Evolutionary conservation across 2,329 filamentous ascomycete species (phyloP).

Genomic region (Harringtonia lauricola): DNA sequence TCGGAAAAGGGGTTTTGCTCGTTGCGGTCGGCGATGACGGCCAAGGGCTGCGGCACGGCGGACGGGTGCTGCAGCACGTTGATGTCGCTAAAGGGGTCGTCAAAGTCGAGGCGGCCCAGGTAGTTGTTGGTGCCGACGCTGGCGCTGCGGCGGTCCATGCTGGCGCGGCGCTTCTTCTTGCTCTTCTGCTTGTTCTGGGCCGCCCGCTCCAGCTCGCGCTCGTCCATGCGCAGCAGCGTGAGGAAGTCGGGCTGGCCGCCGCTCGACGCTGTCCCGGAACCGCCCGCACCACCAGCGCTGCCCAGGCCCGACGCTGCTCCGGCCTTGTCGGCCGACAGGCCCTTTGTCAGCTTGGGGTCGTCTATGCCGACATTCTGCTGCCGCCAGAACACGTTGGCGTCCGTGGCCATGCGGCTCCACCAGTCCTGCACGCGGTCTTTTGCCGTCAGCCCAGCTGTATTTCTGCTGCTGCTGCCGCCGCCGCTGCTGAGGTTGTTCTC

Average conservation of each 20-base stretch:
- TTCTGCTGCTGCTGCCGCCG: slow-evolving; percentile 14
- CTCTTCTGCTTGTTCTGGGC: slow-evolving; percentile 23
- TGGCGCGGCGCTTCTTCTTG: slow-evolving; percentile 9
- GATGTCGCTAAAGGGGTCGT: slow-evolving; percentile 38
- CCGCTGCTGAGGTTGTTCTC: slow-evolving; percentile 13
- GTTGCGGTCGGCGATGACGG: no score
- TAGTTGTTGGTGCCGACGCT: slow-evolving; percentile 5
- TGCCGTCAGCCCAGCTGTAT: slow-evolving; percentile 13
- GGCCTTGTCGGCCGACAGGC: not conserved
- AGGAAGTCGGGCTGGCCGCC: slow-evolving; percentile 29
- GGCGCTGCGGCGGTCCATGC: slow-evolving; percentile 8
- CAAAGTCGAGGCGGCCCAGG: slow-evolving; percentile 14
- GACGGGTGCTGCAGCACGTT: slow-evolving; percentile 28
- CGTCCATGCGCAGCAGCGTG: slow-evolving; percentile 30
- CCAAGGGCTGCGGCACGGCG: slow-evolving; percentile 25
- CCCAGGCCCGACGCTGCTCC: not conserved
- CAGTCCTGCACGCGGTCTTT: slow-evolving; percentile 32
- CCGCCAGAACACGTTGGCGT: slow-evolving; percentile 26
- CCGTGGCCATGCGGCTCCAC: slow-evolving; percentile 19
- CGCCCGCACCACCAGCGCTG: not conserved
- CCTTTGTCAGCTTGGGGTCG: not conserved
- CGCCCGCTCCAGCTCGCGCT: slow-evolving; percentile 26
- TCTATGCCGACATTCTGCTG: slow-evolving; percentile 13
- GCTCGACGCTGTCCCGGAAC: no score
- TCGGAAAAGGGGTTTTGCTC: slow-evolving; percentile 37